Evolutionary conservation across 306 rosid genomes (phyloP).

Genomic region (Gleditsia sinensis): DNA sequence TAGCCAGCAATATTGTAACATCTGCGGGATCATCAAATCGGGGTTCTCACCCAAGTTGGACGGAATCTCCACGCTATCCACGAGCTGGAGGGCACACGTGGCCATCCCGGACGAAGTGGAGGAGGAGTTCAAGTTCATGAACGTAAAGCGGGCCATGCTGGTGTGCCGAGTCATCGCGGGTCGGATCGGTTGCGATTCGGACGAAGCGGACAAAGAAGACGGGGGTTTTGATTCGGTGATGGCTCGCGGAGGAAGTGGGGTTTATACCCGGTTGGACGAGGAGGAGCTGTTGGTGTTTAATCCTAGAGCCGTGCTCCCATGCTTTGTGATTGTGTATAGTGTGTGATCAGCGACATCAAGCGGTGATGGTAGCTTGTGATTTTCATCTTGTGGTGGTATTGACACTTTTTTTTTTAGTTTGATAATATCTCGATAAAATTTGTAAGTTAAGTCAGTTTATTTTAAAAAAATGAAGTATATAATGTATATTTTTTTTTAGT

Average conservation of each 20-base stretch:
- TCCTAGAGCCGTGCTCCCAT: constrained; percentile 98
- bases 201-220: constrained; percentile 58
- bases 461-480: too few species aligned
- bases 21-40: constrained; percentile 81
- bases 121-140: constrained; percentile 80
- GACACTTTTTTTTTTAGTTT: background rate
- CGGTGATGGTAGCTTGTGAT: background rate
- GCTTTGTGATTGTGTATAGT: constrained; percentile 89
- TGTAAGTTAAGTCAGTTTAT: too few species aligned
- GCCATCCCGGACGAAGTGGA: constrained; percentile 83
- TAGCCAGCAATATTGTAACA: constrained; percentile 71
- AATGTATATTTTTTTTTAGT: too few species aligned
- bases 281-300: constrained; percentile 88
- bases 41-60: constrained; percentile 91
- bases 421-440: too few species aligned
- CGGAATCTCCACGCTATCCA: constrained; percentile 87
- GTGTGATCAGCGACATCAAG: constrained; percentile 53
- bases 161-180: constrained; percentile 93
- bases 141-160: constrained; percentile 87
- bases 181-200: constrained; percentile 71
- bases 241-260: constrained; percentile 63
- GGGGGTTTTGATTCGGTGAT: constrained; percentile 81
- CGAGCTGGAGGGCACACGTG: constrained; percentile 86
- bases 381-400: constrained; percentile 27
- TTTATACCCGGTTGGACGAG: constrained; percentile 63